These are phyloP conservation scores for Gyromitra esculenta DNA, from an alignment of 2,329 filamentous ascomycete species.

Conservation along the genomic window DNA sequence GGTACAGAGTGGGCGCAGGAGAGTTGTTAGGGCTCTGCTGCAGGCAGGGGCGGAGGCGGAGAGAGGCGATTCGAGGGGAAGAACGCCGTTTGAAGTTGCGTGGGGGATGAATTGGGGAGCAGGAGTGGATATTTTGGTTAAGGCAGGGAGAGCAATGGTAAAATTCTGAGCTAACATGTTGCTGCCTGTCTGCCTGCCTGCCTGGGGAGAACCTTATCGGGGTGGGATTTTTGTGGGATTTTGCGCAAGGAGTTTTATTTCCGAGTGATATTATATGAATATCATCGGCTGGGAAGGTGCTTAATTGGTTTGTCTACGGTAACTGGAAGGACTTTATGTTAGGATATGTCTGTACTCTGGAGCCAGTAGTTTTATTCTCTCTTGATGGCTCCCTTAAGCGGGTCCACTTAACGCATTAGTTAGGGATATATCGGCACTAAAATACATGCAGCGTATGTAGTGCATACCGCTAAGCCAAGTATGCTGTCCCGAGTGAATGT, in stretches of 20 bases:
- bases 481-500: too few relatives aligned
- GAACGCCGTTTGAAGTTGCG: constrained; percentile 16
- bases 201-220: neutral
- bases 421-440: too few relatives aligned
- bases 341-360: neutral
- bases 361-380: neutral
- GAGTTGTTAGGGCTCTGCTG: constrained; percentile 5
- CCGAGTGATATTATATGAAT: neutral
- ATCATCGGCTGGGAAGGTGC: neutral
- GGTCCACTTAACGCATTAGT: too few relatives aligned
- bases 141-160: neutral
- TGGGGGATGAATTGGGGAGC: constrained; percentile 13
- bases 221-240: neutral
- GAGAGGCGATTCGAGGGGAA: neutral
- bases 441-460: too few relatives aligned
- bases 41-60: constrained; percentile 2
- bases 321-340: neutral
- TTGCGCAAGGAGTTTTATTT: neutral
- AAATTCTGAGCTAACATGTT: neutral
- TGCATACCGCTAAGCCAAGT: too few relatives aligned
- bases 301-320: neutral
- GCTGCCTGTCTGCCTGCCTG: neutral
- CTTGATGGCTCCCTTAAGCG: neutral
- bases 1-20: neutral
- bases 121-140: neutral